Evolutionary conservation across 192 early-diverging fungal genomes (phyloP).

Genomic region (Chytriomyces confervae): DNA sequence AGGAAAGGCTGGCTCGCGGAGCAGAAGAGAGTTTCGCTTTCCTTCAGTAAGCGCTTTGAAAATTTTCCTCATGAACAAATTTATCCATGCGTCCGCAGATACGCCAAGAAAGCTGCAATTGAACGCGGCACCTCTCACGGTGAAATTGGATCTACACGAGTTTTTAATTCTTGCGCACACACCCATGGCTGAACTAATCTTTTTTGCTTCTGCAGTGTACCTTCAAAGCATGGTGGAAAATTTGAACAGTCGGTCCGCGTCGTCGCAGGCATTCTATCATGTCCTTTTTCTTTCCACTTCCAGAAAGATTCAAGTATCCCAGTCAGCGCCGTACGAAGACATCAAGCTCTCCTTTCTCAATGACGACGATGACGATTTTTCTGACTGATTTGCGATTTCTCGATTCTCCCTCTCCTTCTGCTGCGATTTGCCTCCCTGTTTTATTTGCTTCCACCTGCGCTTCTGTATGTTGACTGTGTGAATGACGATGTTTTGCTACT

Average conservation of each 20-base stretch:
- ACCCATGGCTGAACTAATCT: background rate
- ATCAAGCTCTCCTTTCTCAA: slow-evolving; percentile 17
- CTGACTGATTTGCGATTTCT: background rate
- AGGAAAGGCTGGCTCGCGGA: background rate
- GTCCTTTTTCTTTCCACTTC: slow-evolving; percentile 17
- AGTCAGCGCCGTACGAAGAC: slow-evolving; percentile 11
- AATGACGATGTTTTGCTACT: no score
- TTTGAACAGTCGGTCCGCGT: slow-evolving; percentile 15
- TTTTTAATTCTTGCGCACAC: background rate
- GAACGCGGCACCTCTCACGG: background rate
- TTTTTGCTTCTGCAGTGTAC: background rate
- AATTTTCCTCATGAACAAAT: background rate
- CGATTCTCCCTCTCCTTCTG: background rate
- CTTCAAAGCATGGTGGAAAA: background rate
- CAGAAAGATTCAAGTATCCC: background rate
- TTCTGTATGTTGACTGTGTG: no score
- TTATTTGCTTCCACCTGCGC: no score
- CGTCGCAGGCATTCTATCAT: slow-evolving; percentile 30
- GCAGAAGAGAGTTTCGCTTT: slow-evolving; percentile 17
- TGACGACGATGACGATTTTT: slow-evolving; percentile 6
- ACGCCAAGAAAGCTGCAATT: background rate
- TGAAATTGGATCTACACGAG: background rate
- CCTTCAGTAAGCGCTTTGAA: slow-evolving; percentile 1
- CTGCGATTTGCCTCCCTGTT: no score
- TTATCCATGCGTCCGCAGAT: background rate